Evolutionary conservation across 1,284 basidiomycete genomes (phyloP).

Genomic region (Cryptococcus sp.): DNA sequence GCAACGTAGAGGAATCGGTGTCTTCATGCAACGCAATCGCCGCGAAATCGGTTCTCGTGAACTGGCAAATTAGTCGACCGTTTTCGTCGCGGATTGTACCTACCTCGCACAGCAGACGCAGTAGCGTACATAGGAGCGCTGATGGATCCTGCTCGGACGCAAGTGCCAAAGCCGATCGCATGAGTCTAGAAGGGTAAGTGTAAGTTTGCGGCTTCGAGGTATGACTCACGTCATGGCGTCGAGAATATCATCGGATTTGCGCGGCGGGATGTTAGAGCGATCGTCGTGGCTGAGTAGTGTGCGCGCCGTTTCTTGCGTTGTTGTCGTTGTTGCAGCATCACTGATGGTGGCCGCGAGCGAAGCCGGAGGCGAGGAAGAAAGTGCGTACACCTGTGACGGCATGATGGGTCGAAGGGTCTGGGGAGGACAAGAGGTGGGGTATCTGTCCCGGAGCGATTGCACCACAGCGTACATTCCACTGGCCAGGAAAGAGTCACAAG

Average conservation of each 20-base stretch:
- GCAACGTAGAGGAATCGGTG: constrained; percentile 22
- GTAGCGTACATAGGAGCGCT: constrained; percentile 34
- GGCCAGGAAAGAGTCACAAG: constrained; percentile 16
- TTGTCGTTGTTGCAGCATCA: neutral
- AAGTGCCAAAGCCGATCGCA: constrained; percentile 41
- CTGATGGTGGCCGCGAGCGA: constrained; percentile 2
- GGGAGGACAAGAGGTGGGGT: neutral
- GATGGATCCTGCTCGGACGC: constrained; percentile 42
- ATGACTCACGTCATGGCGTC: constrained; percentile 22
- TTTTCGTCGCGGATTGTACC: neutral
- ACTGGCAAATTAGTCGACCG: constrained; percentile 16
- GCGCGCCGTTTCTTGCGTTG: neutral
- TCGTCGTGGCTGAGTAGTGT: no score
- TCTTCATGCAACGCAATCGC: constrained; percentile 39
- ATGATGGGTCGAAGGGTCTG: neutral
- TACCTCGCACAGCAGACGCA: constrained; percentile 34
- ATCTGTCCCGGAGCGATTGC: neutral
- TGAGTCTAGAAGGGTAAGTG: constrained; percentile 22
- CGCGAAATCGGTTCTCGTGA: constrained; percentile 41
- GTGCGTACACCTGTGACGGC: constrained; percentile 1
- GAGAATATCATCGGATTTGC: constrained; percentile 8
- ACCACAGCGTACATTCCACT: neutral
- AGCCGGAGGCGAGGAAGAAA: neutral
- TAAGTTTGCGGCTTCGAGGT: neutral
- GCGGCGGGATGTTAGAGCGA: no score